Evolutionary conservation across 768 basidiomycete species (phyloP), one percentile per base, ranked within the genome.

Genomic region (Lactarius deliciosus): DNA sequence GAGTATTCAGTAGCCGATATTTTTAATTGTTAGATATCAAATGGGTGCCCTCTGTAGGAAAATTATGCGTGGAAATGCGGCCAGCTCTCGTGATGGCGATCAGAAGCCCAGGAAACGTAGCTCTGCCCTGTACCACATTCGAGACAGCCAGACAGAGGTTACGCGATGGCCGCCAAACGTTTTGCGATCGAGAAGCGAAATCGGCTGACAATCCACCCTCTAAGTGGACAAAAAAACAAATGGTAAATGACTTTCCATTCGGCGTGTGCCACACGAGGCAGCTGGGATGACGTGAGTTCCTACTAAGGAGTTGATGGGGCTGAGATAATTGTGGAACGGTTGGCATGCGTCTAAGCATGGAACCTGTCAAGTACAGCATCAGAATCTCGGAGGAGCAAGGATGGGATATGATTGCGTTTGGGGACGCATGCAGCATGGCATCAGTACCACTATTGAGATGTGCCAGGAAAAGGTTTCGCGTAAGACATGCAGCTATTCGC

Each of bases 211-310:
- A 50, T 57, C 56, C 53, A 60, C 38, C 43, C 22, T 60, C 59
- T 40, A 34, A 41, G 54, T 38, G n/a, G 58, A 38, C 57, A 22
- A 32, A 63, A 50, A 67, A 66, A 58, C 22, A 63, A 50, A 67
- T 36, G 43, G 62, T 56, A 45, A 64, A 68, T 55, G 54, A 22
- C 62, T 38, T 64, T 16, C 54, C 45, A 38, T 59, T 45, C 62
- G 41, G 68, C 69, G 69, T 70, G 69, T 70, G 60, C 36, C 45
- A 64, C 69, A 70, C 61, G 69, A 70, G 69, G 69, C 68, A 20
- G n/a, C 20, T 57, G 57, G 34, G 45, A 47, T 64, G 63, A 68
- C 67, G 54, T 57, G 59, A 57, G 47, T 63, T 58, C 47, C 30
- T 34, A 32, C 18, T 47, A 36, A 22, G 50, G 55, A 60, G 56